phyloP scores from a whole-genome alignment of 352 stramenopile genomes.

The Globisporangium lucens region DNA sequence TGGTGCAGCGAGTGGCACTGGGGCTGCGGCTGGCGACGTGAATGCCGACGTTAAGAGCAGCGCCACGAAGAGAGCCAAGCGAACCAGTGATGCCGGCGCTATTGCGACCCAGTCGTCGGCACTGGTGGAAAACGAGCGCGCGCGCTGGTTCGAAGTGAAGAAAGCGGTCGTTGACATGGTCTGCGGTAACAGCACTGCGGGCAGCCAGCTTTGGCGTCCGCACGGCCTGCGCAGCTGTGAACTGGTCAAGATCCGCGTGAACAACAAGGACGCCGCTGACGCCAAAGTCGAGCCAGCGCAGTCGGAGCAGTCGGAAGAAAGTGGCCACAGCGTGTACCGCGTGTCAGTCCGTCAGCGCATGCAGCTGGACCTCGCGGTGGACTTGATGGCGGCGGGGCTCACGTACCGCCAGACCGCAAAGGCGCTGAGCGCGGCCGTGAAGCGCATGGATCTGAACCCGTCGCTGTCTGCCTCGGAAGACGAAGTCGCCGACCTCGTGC shows the following conservation, averaged over 20 bases:
- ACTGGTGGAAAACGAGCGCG: not conserved
- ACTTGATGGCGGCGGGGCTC: slow-evolving; percentile 22
- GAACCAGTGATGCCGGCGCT: not conserved
- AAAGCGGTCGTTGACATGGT: slow-evolving; percentile 15
- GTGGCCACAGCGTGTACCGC: slow-evolving; percentile 17
- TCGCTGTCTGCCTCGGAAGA: slow-evolving; percentile 12
- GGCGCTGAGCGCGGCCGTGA: slow-evolving; percentile 19
- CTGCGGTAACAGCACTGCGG: not conserved
- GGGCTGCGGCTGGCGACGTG: not conserved
- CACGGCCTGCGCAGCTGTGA: slow-evolving; percentile 5
- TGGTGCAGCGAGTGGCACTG: not conserved
- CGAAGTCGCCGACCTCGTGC: slow-evolving; percentile 28
- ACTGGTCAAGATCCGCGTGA: not conserved
- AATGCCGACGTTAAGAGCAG: not conserved
- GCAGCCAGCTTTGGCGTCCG: slow-evolving; percentile 7
- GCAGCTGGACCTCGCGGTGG: slow-evolving; percentile 26
- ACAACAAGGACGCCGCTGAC: not conserved
- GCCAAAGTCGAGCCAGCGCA: not conserved
- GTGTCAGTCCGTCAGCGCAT: slow-evolving; percentile 17
- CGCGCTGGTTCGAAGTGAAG: slow-evolving; percentile 14
- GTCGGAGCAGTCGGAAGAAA: not conserved
- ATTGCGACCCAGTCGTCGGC: not conserved
- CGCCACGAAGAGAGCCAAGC: slow-evolving; percentile 2
- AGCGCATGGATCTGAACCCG: slow-evolving; percentile 18
- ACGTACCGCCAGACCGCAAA: slow-evolving; percentile 19